A percentile compares a stretch with the other conserved stretches of the same genome.
phyloP scores from a whole-genome alignment of 2,329 filamentous ascomycete genomes.

The Elsinoe fawcettii region DNA sequence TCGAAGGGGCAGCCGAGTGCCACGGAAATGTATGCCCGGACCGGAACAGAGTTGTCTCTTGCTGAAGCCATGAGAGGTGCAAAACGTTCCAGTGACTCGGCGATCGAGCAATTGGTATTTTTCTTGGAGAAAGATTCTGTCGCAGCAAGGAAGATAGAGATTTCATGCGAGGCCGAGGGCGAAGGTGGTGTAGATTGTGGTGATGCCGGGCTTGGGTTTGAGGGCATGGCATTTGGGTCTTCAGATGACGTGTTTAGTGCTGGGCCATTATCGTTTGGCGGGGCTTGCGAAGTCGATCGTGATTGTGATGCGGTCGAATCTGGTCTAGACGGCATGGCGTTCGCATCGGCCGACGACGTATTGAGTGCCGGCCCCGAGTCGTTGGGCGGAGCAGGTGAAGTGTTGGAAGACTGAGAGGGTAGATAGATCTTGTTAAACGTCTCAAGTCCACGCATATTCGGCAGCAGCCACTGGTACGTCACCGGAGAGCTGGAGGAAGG shows the following conservation, averaged over 20 bases:
- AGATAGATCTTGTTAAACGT: conserved; percentile 50
- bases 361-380: conserved; percentile 35
- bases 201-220: conserved; percentile 24
- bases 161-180: conserved; percentile 45
- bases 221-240: conserved; percentile 37
- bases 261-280: conserved; percentile 31
- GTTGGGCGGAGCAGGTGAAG: conserved; percentile 31
- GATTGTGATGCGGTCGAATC: conserved; percentile 38
- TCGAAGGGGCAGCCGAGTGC: conserved; percentile 74
- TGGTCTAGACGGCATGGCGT: conserved; percentile 33
- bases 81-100: conserved; percentile 64
- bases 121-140: conserved; percentile 72
- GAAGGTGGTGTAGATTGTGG: conserved; percentile 62
- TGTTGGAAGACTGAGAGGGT: conserved; percentile 34
- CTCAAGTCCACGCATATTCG: conserved; percentile 65
- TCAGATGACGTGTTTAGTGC: conserved; percentile 36
- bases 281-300: conserved; percentile 22
- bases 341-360: conserved; percentile 37
- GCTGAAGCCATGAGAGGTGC: conserved; percentile 60
- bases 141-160: conserved; percentile 74
- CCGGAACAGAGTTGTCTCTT: conserved; percentile 57
- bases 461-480: conserved; percentile 73
- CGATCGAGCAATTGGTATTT: conserved; percentile 76
- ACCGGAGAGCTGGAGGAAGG: conserved; percentile 49
- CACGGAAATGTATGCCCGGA: conserved; percentile 73